Evolutionary conservation across 1,284 basidiomycete genomes (phyloP).

Genomic region (Filobasidium uniguttulatum): DNA sequence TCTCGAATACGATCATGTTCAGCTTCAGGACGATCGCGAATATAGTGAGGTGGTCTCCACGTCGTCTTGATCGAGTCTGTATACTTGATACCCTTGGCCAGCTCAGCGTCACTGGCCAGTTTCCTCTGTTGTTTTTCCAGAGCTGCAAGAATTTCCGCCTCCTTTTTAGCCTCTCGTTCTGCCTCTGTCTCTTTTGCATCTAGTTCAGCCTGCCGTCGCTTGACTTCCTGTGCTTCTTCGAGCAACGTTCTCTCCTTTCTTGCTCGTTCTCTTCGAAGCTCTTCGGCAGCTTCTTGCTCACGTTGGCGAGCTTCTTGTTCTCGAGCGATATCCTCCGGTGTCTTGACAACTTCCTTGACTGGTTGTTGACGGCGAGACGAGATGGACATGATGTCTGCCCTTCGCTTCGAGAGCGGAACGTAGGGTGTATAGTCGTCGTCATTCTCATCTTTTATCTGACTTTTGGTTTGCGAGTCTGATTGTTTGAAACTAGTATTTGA

Average conservation of each 20-base stretch:
- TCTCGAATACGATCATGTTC: constrained; percentile 66
- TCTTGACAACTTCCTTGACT: constrained; percentile 36
- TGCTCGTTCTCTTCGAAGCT: constrained; percentile 54
- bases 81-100: constrained; percentile 85
- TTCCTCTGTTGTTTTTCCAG: constrained; percentile 75
- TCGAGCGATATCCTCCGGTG: constrained; percentile 43
- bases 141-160: constrained; percentile 78
- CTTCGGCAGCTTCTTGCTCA: constrained; percentile 61
- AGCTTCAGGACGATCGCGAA: constrained; percentile 54
- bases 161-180: constrained; percentile 73
- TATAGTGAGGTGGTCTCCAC: constrained; percentile 80
- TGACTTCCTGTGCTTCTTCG: constrained; percentile 84
- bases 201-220: constrained; percentile 61
- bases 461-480: not conserved
- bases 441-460: constrained; percentile 29
- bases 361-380: constrained; percentile 3
- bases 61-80: constrained; percentile 72
- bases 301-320: constrained; percentile 50
- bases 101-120: constrained; percentile 77
- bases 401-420: constrained; percentile 71
- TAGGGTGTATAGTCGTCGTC: constrained; percentile 63
- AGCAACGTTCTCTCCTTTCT: constrained; percentile 71
- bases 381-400: constrained; percentile 57
- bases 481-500: not conserved
- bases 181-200: constrained; percentile 71